Conservation (phyloP, 2,329 filamentous ascomycete genomes). For the Fusarium oligoseptatum region DNA sequence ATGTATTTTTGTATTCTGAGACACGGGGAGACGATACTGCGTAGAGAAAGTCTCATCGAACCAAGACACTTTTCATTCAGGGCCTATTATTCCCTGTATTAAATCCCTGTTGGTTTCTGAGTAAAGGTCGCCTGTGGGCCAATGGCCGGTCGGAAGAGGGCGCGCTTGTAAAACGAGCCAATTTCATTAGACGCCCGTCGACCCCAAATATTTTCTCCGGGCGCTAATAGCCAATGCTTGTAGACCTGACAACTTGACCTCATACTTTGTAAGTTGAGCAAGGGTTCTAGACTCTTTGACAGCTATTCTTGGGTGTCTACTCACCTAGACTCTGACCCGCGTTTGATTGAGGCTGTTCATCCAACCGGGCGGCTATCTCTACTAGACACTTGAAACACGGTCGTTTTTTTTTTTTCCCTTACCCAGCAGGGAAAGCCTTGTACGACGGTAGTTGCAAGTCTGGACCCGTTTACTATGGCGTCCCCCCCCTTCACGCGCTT, state of each 20-base stretch:
- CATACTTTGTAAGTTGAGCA: background rate
- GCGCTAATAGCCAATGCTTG: slow-evolving; percentile 39
- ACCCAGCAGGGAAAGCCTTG: slow-evolving; percentile 7
- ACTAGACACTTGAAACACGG: slow-evolving; percentile 35
- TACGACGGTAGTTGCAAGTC: slow-evolving; percentile 2
- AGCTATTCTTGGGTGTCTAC: background rate
- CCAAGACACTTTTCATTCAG: background rate
- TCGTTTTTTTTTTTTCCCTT: background rate
- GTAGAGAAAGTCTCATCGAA: slow-evolving; percentile 8
- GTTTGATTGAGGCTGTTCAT: slow-evolving; percentile 1
- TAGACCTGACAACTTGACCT: slow-evolving; percentile 6
- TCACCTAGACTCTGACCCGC: background rate
- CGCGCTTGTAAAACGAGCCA: slow-evolving; percentile 41
- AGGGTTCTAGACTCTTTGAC: background rate
- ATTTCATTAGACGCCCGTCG: slow-evolving; percentile 41
- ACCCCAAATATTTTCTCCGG: slow-evolving; percentile 31
- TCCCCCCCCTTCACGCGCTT: slow-evolving; percentile 33
- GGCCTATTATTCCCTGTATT: slow-evolving; percentile 11
- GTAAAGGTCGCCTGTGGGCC: slow-evolving; percentile 36
- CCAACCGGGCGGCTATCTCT: slow-evolving; percentile 43
- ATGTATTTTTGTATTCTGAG: background rate
- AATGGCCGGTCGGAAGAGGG: slow-evolving; percentile 6
- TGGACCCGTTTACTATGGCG: background rate
- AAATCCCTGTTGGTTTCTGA: slow-evolving; percentile 24
- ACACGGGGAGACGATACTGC: background rate